Evolutionary conservation across 305 asterid species (phyloP), one percentile per base, ranked within the genome.

Genomic region (Ilex paraguariensis): DNA sequence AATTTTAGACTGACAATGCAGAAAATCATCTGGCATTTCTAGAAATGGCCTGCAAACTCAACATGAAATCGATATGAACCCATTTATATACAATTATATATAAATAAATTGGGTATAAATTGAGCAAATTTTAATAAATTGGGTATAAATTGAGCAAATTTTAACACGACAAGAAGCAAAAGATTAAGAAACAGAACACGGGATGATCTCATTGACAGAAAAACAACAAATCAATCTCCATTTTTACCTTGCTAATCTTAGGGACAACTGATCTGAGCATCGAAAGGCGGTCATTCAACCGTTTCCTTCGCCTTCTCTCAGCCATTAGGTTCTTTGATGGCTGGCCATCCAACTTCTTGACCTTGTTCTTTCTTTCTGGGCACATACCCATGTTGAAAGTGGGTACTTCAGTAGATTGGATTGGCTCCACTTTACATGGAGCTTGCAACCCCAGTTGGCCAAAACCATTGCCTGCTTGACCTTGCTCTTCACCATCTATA

Each of bases 261-360:
- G 95, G 95, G 56, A 87, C 95, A n/a, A 85, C 83, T 51, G 96
- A 85, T 75, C 91, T 60, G 73, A 88, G 96, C 96, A 88, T 75
- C 12, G 94, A 78, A 49, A 88, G 94, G 31, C 96, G 86, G 61
- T 88, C 96, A 71, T 88, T 88, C 53, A 88, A 86, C 16, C 94
- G 77, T 74, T 88, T 83, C 69, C 96, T 75, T 61, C 94, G 73
- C 54, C 96, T 83, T 52, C 96, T 75, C 76, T 88, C 96, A 9
- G 96, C 96, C 96, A 85, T 85, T 57, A 88, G 79, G 13, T 88
- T 88, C 84, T 88, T 88, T 2, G 89, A 88, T 11, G 95, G 96
- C 3, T 78, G 88, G 8, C 95, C 93, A n/a, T 64, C 72, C 4
- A 61, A 2, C 65, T 78, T 85, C 74, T 80, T 82, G 50, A 48